Conservation (phyloP, 1,284 basidiomycete species). For the Hypsizygus ulmarius region DNA sequence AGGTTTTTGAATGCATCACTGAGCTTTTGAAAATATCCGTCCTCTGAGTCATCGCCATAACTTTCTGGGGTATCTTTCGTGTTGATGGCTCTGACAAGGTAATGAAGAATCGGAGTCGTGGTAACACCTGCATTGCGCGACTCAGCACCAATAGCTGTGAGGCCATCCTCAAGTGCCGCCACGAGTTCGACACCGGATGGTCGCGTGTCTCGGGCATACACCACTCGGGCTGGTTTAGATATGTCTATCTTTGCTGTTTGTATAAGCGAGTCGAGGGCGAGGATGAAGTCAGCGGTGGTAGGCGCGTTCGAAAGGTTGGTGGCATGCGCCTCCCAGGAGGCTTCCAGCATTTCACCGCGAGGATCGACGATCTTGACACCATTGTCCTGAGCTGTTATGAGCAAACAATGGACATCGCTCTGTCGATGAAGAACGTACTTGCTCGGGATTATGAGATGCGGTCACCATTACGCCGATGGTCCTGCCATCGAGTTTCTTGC, state of each 20-base stretch:
- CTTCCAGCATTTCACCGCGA: constrained; percentile 98
- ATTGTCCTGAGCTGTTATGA: constrained; percentile 72
- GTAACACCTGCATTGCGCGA: constrained; percentile 78
- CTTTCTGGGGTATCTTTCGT: constrained; percentile 72
- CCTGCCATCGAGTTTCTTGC: constrained; percentile 87
- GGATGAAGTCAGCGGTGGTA: constrained; percentile 71
- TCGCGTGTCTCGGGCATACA: constrained; percentile 93
- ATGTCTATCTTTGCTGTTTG: constrained; percentile 75
- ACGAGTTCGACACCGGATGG: constrained; percentile 87
- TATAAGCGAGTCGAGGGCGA: constrained; percentile 65
- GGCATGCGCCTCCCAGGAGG: constrained; percentile 90
- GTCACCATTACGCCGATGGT: constrained; percentile 99
- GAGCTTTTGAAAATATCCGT: constrained; percentile 89
- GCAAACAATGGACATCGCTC: constrained; percentile 2
- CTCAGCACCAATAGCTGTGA: constrained; percentile 67
- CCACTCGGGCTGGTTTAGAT: constrained; percentile 73
- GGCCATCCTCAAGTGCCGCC: constrained; percentile 79
- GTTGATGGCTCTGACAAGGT: constrained; percentile 90
- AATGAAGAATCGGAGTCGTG: constrained; percentile 95
- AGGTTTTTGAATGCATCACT: constrained; percentile 85
- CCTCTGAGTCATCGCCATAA: constrained; percentile 82
- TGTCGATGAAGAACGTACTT: constrained; percentile 47
- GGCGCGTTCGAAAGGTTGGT: constrained; percentile 88
- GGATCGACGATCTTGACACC: constrained; percentile 98
- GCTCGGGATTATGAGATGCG: constrained; percentile 97